Conservation (phyloP, 441 rosid genomes). For the Pelargonium cotyledonis region DNA sequence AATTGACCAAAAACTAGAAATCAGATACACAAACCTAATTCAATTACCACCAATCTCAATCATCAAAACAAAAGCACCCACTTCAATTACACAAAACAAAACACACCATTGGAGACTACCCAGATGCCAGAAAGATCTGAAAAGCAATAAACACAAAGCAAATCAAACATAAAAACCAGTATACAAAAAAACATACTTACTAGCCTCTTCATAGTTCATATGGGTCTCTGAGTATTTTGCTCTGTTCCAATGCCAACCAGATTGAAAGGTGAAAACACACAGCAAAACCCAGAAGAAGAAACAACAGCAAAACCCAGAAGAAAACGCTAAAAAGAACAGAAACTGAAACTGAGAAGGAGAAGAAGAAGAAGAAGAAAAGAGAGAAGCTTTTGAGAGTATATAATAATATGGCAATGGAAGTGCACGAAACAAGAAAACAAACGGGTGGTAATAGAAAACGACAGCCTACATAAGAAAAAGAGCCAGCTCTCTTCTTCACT, state of each 20-base stretch:
- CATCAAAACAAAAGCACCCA: not conserved
- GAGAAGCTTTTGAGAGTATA: too few species aligned
- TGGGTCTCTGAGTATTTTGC: not conserved
- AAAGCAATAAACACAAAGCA: not conserved
- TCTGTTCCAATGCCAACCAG: not conserved
- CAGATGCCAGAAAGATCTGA: not conserved
- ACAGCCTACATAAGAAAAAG: not conserved
- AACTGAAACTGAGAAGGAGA: not conserved
- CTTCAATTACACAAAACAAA: too few species aligned
- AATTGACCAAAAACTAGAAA: not conserved
- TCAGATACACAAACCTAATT: too few species aligned
- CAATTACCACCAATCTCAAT: not conserved
- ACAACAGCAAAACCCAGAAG: too few species aligned
- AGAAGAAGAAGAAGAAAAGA: not conserved
- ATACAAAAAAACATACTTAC: constrained; percentile 81
- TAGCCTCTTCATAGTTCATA: constrained; percentile 66
- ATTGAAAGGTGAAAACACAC: not conserved
- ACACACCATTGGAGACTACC: not conserved
- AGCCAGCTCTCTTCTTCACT: not conserved
- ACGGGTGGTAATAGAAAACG: constrained; percentile 3
- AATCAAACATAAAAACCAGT: not conserved
- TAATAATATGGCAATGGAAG: too few species aligned
- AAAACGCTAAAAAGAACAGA: not conserved
- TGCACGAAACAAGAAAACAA: not conserved
- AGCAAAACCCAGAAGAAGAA: not conserved